Conservation (phyloP, 208 protist species). For the Trypanosoma rangeli region DNA sequence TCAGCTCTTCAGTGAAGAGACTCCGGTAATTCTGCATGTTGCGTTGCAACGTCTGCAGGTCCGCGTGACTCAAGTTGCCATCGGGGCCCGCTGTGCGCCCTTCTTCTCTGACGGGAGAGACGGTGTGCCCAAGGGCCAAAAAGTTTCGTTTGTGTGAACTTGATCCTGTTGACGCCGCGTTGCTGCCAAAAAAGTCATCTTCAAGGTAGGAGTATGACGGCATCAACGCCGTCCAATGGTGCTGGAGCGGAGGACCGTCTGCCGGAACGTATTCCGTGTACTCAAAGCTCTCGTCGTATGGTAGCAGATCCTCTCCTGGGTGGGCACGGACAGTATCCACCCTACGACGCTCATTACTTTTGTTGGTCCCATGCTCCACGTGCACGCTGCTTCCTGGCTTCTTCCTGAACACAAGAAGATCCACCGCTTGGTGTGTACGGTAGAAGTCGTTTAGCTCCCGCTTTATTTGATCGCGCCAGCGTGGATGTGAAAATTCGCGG, state of each 20-base stretch:
- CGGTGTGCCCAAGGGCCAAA: conserved; percentile 53
- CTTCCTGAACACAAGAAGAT: conserved; percentile 67
- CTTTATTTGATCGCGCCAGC: conserved; percentile 10
- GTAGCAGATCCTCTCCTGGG: conserved; percentile 21
- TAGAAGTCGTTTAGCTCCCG: conserved; percentile 29
- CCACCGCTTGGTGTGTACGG: conserved; percentile 26
- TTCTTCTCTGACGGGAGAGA: background rate
- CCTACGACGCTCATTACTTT: background rate
- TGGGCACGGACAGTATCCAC: background rate
- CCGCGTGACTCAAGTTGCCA: conserved; percentile 9
- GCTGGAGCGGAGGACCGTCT: conserved; percentile 29
- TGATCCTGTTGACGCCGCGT: background rate
- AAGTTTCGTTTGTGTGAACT: conserved; percentile 42
- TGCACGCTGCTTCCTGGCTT: conserved; percentile 1
- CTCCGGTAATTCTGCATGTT: conserved; percentile 39
- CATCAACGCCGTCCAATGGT: conserved; percentile 78
- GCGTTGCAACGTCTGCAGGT: conserved; percentile 8
- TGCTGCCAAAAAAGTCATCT: conserved; percentile 53
- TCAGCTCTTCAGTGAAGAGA: conserved; percentile 70
- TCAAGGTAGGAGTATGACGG: conserved; percentile 78
- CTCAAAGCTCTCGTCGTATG: conserved; percentile 80
- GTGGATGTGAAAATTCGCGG: conserved; percentile 13
- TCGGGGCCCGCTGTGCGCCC: background rate
- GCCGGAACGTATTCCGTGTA: conserved; percentile 75
- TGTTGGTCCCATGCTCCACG: background rate